Evolutionary conservation across 2,329 filamentous ascomycete genomes (phyloP), one percentile per base, ranked within the genome.

Genomic region (Fusarium incarnatum): DNA sequence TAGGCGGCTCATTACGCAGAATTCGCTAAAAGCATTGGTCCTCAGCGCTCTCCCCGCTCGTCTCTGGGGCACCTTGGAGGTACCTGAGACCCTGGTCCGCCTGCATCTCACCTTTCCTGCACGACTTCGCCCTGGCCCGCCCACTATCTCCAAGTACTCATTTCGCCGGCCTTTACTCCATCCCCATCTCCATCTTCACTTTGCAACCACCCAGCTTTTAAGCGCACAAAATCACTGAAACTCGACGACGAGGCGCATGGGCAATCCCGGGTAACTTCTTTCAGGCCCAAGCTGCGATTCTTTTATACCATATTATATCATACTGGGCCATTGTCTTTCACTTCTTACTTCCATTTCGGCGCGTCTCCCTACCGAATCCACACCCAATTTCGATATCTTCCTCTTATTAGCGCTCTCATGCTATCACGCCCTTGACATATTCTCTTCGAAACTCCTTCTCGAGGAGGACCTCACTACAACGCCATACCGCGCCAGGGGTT

Each of bases 131-230:
- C 56, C 63, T 56, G 59, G 64, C 48, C 66, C 63, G 64, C 63
- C 61, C 66, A 59, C 70, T 68, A 75, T 75, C 71, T 72, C 48
- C 60, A 59, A 56, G 62, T 72, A 72, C 74, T 76, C 74, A 76
- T 76, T 74, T 76, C 73, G 64, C 56, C 49, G 23, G 49, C 22
- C 72, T 75, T 64, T 68, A 73, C 68, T 72, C 70, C 73, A 73
- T 53, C 49, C 41, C 32, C 49, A 53, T 53, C 49, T 42, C 32
- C 34, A 53, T 75, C 70, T 67, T 70, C 71, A 72, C 67, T 71
- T 60, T 65, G 64, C 69, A 75, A 72, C 66, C 68, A 75, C 73
- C 62, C 64, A 67, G 57, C 75, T 73, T 68, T 70, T 58, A 57
- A 58, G 68, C 72, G 72, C 73, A 76, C 72, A 71, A 68, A 67